A percentile compares a stretch with the other conserved stretches of the same genome.
These are phyloP conservation scores for Rhizopus sp. DNA, from an alignment of 371 early-diverging fungal species.

Conservation along the genomic window DNA sequence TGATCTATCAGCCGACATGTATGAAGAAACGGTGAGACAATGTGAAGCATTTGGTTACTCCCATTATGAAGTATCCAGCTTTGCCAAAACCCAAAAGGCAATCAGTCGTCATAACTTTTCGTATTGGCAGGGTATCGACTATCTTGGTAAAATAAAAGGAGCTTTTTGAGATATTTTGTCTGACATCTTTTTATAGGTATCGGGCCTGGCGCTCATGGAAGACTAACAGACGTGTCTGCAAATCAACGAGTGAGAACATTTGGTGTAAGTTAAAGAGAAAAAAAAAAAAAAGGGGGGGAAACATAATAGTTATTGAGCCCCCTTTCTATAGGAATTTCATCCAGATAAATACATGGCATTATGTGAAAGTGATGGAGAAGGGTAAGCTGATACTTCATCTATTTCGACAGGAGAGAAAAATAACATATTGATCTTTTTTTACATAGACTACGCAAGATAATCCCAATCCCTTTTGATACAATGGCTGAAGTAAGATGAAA, in stretches of 20 bases:
- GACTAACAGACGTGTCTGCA: constrained; percentile 47
- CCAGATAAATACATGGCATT: constrained; percentile 59
- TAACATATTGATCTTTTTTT: neutral
- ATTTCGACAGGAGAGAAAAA: neutral
- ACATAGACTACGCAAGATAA: constrained; percentile 28
- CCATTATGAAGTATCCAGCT: constrained; percentile 90
- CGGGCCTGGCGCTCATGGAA: constrained; percentile 89
- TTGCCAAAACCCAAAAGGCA: constrained; percentile 44
- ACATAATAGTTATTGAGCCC: neutral
- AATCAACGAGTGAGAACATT: constrained; percentile 54
- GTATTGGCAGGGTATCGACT: constrained; percentile 86
- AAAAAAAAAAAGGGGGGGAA: neutral
- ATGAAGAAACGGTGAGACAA: constrained; percentile 62
- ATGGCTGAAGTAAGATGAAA: constrained; percentile 21
- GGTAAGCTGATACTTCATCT: constrained; percentile 36
- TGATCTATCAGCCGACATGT: constrained; percentile 75
- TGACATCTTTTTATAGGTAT: constrained; percentile 45
- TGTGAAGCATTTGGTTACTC: constrained; percentile 54
- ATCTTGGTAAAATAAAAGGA: constrained; percentile 56
- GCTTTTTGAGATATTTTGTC: neutral
- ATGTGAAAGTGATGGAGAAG: constrained; percentile 64
- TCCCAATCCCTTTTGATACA: constrained; percentile 25
- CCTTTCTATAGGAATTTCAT: constrained; percentile 43
- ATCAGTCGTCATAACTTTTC: constrained; percentile 77
- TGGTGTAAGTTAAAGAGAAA: constrained; percentile 48